A percentile compares a stretch with the other conserved stretches of the same genome.
phyloP scores from a whole-genome alignment of 2,329 filamentous ascomycete genomes.

The Xylariaceae sp. region DNA sequence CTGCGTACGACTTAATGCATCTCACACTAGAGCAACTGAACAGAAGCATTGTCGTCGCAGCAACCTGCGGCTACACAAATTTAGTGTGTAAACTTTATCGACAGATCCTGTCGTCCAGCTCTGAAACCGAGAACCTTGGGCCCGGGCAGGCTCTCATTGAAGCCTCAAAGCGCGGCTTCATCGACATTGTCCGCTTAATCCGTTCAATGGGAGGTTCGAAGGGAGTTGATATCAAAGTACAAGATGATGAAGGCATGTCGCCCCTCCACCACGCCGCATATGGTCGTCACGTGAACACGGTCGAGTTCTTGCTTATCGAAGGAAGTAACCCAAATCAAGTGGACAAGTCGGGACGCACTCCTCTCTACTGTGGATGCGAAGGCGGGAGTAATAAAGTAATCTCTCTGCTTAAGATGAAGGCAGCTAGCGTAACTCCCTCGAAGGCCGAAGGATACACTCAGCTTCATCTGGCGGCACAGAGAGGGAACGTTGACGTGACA shows the following conservation, averaged over 20 bases:
- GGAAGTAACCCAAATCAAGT: not conserved
- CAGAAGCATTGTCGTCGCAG: not conserved
- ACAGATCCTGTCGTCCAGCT: not conserved
- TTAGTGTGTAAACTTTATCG: not conserved
- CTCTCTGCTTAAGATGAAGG: no score
- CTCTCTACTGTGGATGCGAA: not conserved
- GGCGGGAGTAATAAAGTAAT: not conserved
- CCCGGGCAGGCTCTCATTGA: constrained; percentile 1
- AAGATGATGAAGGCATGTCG: constrained; percentile 4
- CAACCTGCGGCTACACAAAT: constrained; percentile 1
- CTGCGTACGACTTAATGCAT: not conserved
- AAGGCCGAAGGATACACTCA: not conserved
- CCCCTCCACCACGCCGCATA: constrained; percentile 1
- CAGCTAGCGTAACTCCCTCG: no score
- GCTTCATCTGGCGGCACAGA: not conserved
- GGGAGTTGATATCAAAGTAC: constrained; percentile 1
- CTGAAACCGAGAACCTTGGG: constrained; percentile 1
- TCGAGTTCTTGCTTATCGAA: not conserved
- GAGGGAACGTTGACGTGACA: not conserved
- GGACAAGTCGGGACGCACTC: not conserved
- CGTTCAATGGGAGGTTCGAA: no score
- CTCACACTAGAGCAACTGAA: constrained; percentile 1
- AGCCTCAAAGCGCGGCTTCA: constrained; percentile 8
- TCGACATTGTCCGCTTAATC: constrained; percentile 1
- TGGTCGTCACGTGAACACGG: not conserved